Conservation (phyloP, 2,329 filamentous ascomycete species). For the Fusarium papillatum region DNA sequence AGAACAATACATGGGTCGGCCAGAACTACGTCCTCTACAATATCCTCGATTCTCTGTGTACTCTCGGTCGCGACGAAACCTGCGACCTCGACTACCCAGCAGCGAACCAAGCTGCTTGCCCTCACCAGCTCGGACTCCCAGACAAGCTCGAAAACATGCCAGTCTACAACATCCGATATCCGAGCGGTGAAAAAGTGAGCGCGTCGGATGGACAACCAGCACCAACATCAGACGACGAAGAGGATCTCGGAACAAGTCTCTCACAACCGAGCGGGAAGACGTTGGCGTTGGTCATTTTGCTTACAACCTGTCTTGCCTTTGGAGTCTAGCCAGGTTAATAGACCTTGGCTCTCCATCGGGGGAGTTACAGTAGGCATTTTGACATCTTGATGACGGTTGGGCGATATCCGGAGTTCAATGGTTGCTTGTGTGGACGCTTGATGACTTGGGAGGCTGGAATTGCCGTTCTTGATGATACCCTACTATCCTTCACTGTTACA, state of each 20-base stretch:
- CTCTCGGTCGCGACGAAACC: constrained; percentile 59
- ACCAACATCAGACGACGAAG: constrained; percentile 5
- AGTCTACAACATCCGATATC: constrained; percentile 63
- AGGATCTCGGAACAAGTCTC: constrained; percentile 11
- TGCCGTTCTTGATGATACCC: constrained; percentile 39
- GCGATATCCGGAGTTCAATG: constrained; percentile 12
- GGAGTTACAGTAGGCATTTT: background rate
- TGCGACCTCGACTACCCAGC: constrained; percentile 59
- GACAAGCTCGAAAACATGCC: constrained; percentile 51
- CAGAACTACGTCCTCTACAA: constrained; percentile 64
- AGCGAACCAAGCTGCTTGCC: constrained; percentile 60
- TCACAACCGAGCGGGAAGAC: constrained; percentile 10
- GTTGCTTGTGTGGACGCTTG: background rate
- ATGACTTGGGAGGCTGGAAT: background rate
- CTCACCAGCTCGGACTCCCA: constrained; percentile 56
- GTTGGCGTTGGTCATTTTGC: constrained; percentile 29
- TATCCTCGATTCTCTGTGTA: constrained; percentile 63
- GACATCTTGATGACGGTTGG: background rate
- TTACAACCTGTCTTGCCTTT: constrained; percentile 22
- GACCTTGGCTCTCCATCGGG: background rate
- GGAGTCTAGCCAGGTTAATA: constrained; percentile 11
- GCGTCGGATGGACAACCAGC: constrained; percentile 43
- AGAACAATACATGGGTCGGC: constrained; percentile 60
- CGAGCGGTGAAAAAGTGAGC: constrained; percentile 56
- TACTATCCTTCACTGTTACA: constrained; percentile 13